Percentiles rank a stretch among this genome's conserved stretches.
Evolutionary conservation across 2,329 filamentous ascomycete species (phyloP).

Genomic region (Curvularia eragrostidis): DNA sequence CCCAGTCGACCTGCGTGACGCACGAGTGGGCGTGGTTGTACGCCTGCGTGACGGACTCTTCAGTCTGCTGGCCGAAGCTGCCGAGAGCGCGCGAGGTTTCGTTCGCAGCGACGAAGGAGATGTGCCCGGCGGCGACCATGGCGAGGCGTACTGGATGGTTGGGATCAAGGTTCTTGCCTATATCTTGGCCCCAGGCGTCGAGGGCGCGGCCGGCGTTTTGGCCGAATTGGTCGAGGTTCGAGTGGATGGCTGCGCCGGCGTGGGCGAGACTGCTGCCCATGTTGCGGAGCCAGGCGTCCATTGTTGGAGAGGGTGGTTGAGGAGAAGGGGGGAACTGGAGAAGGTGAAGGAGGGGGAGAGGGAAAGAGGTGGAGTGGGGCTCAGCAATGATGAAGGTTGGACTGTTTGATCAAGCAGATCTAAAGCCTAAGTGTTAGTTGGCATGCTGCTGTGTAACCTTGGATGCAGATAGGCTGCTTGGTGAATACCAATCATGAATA

Average conservation of each 20-base stretch:
- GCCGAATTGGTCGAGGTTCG: not conserved
- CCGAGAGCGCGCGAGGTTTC: not conserved
- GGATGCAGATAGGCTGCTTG: not conserved
- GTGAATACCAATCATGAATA: not conserved
- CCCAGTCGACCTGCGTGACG: not conserved
- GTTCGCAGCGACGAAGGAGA: not conserved
- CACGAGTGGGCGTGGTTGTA: not conserved
- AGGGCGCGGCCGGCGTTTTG: not conserved
- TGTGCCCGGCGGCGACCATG: not conserved
- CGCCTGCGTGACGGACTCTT: not conserved
- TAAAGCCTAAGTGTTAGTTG: not conserved
- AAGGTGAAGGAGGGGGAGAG: not conserved
- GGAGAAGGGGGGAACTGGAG: no score
- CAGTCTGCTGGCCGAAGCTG: conserved; percentile 8
- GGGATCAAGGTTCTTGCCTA: not conserved
- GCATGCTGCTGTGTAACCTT: not conserved
- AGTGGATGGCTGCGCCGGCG: not conserved
- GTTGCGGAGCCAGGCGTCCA: not conserved
- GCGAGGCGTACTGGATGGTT: not conserved
- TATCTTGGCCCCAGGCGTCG: not conserved
- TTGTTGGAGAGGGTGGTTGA: not conserved
- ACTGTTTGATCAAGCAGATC: not conserved
- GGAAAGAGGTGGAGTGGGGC: not conserved
- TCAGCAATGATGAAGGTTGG: not conserved
- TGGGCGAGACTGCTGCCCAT: not conserved